Evolutionary conservation across 345 rosid species (phyloP).

Genomic region (Gossypium raimondii): DNA sequence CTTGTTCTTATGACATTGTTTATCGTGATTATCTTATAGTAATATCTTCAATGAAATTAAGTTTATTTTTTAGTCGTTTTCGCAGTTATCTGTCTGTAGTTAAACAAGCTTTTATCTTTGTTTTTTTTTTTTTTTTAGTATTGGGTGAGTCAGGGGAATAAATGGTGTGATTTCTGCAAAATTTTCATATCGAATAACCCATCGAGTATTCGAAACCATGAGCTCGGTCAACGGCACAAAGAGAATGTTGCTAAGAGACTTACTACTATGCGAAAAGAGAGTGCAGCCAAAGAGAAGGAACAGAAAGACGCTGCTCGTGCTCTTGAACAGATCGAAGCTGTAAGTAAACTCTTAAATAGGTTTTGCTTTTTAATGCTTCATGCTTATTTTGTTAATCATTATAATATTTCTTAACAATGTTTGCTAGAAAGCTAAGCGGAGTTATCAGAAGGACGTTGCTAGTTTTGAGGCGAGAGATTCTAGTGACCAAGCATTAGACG

Average conservation of each 20-base stretch:
- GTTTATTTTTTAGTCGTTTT: neutral
- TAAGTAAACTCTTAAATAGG: constrained; percentile 30
- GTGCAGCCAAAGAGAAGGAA: constrained; percentile 74
- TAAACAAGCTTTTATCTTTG: neutral
- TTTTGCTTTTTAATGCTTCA: neutral
- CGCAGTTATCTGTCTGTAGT: neutral
- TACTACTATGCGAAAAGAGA: constrained; percentile 69
- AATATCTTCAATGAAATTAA: too few species aligned
- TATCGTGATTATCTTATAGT: neutral
- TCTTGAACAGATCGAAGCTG: constrained; percentile 88
- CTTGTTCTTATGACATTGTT: neutral
- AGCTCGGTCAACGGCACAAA: constrained; percentile 77
- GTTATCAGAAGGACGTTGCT: constrained; percentile 89
- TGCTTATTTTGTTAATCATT: neutral
- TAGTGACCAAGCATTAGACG: constrained; percentile 40
- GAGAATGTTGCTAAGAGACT: constrained; percentile 74
- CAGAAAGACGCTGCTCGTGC: constrained; percentile 65
- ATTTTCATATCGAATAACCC: constrained; percentile 73
- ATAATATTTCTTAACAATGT: constrained; percentile 4
- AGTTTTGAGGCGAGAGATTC: constrained; percentile 56
- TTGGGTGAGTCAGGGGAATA: constrained; percentile 97
- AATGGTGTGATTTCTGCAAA: constrained; percentile 98
- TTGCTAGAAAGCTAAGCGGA: constrained; percentile 82
- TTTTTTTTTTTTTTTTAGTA: constrained; percentile 33
- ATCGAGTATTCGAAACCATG: constrained; percentile 87